Percentiles rank a stretch among this genome's conserved stretches.
These are phyloP conservation scores for Lepiota venenata DNA, from an alignment of 768 basidiomycete genomes.

Conservation along the genomic window DNA sequence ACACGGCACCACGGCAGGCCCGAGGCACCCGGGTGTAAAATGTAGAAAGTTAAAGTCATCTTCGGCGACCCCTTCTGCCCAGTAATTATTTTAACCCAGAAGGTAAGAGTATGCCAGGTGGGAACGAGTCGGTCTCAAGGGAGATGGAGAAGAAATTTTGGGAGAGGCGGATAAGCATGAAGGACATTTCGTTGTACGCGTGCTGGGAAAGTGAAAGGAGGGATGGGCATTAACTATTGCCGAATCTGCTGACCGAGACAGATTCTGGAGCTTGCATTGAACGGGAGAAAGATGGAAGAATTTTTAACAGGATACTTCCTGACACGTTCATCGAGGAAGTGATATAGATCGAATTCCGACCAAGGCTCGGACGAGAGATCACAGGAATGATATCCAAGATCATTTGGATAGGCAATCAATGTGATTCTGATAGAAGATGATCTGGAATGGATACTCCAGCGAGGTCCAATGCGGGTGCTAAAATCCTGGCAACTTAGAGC, in stretches of 20 bases:
- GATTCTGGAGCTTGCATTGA: slow-evolving; percentile 58
- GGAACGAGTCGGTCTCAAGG: slow-evolving; percentile 44
- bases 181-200: slow-evolving; percentile 61
- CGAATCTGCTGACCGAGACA: slow-evolving; percentile 58
- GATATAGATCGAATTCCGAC: slow-evolving; percentile 69
- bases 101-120: slow-evolving; percentile 43
- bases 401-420: too few species aligned
- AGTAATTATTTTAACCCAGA: slow-evolving; percentile 38
- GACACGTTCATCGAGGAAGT: slow-evolving; percentile 63
- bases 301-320: slow-evolving; percentile 60
- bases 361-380: too few species aligned
- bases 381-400: too few species aligned
- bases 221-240: background rate
- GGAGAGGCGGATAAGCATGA: slow-evolving; percentile 59
- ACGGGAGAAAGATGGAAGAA: slow-evolving; percentile 69
- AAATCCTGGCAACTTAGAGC: too few species aligned
- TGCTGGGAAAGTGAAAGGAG: slow-evolving; percentile 34
- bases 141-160: slow-evolving; percentile 51
- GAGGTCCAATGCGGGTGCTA: too few species aligned
- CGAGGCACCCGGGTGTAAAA: too few species aligned
- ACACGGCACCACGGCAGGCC: too few species aligned
- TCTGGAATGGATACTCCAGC: too few species aligned
- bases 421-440: too few species aligned
- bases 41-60: slow-evolving; percentile 53
- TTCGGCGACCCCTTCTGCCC: slow-evolving; percentile 51